Evolutionary conservation across 2,329 filamentous ascomycete species (phyloP).

Genomic region (Mariannaea sp.): DNA sequence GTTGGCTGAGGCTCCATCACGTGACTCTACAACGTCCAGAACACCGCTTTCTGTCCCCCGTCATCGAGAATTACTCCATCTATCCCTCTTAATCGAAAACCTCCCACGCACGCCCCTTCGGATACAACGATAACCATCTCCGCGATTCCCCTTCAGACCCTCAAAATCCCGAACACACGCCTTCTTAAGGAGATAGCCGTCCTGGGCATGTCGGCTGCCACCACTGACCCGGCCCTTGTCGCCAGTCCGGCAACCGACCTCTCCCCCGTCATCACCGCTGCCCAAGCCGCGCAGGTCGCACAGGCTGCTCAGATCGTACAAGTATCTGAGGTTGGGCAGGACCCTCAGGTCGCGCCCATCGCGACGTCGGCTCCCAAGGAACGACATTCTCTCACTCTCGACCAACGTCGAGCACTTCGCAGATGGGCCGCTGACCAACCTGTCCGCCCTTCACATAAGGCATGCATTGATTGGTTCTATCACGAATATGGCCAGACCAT

Average conservation of each 20-base stretch:
- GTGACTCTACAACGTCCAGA: constrained; percentile 15
- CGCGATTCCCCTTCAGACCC: constrained; percentile 31
- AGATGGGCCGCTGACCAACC: constrained; percentile 63
- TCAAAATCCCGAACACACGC: constrained; percentile 39
- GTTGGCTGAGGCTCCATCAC: constrained; percentile 20
- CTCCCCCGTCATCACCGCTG: constrained; percentile 31
- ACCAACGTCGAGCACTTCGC: constrained; percentile 64
- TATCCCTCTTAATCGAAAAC: constrained; percentile 46
- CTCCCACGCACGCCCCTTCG: constrained; percentile 40
- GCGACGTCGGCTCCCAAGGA: constrained; percentile 45
- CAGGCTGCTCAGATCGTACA: constrained; percentile 11
- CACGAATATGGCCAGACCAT: constrained; percentile 63
- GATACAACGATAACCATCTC: constrained; percentile 47
- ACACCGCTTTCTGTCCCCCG: constrained; percentile 35
- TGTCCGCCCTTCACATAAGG: constrained; percentile 62
- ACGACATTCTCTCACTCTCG: constrained; percentile 64
- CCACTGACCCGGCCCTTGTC: constrained; percentile 47
- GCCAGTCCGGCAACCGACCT: constrained; percentile 41
- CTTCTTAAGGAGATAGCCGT: constrained; percentile 38
- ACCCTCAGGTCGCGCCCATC: no score
- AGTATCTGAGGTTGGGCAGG: constrained; percentile 14
- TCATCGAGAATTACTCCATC: constrained; percentile 38
- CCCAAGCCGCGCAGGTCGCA: constrained; percentile 25
- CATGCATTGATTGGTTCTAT: constrained; percentile 68
- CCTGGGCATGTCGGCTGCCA: constrained; percentile 44